Evolutionary conservation across 2,329 filamentous ascomycete species (phyloP), one percentile per base, ranked within the genome.

Genomic region (Curvularia sp.): DNA sequence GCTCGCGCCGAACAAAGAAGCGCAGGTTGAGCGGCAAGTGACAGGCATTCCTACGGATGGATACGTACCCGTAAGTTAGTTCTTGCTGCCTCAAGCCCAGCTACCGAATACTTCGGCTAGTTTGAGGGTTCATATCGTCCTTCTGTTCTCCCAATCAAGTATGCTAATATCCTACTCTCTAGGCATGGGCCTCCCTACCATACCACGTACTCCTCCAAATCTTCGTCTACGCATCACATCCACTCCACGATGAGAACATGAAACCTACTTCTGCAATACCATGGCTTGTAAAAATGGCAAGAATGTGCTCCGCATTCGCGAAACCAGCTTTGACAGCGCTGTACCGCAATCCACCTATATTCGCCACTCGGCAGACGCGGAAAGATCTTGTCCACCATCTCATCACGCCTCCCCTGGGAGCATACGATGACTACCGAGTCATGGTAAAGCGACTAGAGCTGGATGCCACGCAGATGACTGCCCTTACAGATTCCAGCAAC

Each of bases 241-340:
- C 87, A 3, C 77, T 89, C 15, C 82, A 82, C 49, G 80, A 77
- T 66, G 76, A 78, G 79, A 70, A 79, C 49, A 78, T 79, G 62
- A 75, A 74, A 30, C 78, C 80, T 19, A 77, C 78, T 5, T 46
- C 72, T 1, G 81, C 80, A 12, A 80, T 83, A 15, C 67, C 82
- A 66, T 92, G 89, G 89, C 83, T 96, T 6, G 76, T 89, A 9
- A 80, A 81, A n/a, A 79, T 85, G 43, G 86, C 89, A 34, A 81
- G 83, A 1, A 78, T 87, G 15, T 93, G 66, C 68, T 84, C 81
- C 49, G 75, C 82, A 2, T 92, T 93, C 56, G 79, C 85, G 0
- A 91, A 93, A 67, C 89, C 92, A 5, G 90, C 90, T 1, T 77
- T 95, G 49, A 87, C 87, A 5, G 88, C 86, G 1, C 80, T 96